Evolutionary conservation across 2,329 filamentous ascomycete genomes (phyloP).

Genomic region (Verticillium tricorpus): DNA sequence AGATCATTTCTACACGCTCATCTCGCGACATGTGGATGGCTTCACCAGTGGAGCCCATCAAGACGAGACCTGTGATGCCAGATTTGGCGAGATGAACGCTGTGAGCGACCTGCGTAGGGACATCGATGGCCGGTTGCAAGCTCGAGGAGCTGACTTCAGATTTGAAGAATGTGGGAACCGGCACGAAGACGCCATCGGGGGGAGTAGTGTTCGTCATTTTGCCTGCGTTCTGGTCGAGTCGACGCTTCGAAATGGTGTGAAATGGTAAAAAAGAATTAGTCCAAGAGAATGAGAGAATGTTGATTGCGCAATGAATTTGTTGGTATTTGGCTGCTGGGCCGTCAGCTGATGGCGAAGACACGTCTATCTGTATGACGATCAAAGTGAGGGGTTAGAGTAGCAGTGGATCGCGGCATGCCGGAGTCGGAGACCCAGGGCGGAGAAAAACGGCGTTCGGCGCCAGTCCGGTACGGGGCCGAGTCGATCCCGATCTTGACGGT

Average conservation of each 20-base stretch:
- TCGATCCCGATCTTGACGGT: background rate
- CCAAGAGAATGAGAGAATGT: background rate
- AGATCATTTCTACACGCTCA: constrained; percentile 52
- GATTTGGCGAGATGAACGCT: constrained; percentile 54
- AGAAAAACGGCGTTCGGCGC: background rate
- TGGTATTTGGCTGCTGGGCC: background rate
- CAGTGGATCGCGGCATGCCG: background rate
- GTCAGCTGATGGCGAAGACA: background rate
- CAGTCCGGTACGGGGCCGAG: background rate
- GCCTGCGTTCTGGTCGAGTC: background rate
- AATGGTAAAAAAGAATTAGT: background rate
- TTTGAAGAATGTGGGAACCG: constrained; percentile 59
- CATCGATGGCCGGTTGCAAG: constrained; percentile 48
- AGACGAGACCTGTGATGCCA: constrained; percentile 56
- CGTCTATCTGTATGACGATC: background rate
- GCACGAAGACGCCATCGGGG: constrained; percentile 50
- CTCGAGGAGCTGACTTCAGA: constrained; percentile 32
- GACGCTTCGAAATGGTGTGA: background rate
- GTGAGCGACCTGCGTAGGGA: constrained; percentile 53
- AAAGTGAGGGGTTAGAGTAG: background rate
- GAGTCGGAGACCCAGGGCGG: background rate
- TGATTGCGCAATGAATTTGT: background rate
- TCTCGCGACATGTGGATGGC: constrained; percentile 54
- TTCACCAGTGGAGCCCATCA: constrained; percentile 60
- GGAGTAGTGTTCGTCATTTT: constrained; percentile 14